phyloP scores from a whole-genome alignment of 2,329 filamentous ascomycete genomes.

The Gliomastix tumulicola region DNA sequence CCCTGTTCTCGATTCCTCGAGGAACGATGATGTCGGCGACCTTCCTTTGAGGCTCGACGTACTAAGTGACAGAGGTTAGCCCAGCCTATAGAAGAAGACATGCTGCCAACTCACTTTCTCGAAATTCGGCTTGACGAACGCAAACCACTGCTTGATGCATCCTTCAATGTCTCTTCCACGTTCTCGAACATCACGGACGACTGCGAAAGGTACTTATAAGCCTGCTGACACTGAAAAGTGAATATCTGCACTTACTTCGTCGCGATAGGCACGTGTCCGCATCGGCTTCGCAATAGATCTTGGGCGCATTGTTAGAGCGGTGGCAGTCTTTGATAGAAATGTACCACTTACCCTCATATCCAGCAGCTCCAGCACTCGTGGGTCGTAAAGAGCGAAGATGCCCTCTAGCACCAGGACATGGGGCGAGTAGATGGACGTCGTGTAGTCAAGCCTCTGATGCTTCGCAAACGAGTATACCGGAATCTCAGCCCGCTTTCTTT shows the following conservation, averaged over 20 bases:
- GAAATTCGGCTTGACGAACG: constrained; percentile 94
- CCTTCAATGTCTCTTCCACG: constrained; percentile 88
- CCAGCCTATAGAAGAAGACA: background rate
- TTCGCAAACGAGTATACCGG: constrained; percentile 94
- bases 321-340: no score
- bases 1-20: constrained; percentile 86
- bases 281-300: constrained; percentile 96
- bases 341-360: constrained; percentile 77
- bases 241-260: constrained; percentile 69
- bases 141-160: constrained; percentile 97
- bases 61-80: constrained; percentile 33
- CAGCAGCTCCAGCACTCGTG: constrained; percentile 73
- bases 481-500: constrained; percentile 81
- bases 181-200: constrained; percentile 81
- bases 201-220: no score
- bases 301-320: no score
- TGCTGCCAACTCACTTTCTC: constrained; percentile 49
- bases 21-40: constrained; percentile 95
- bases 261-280: constrained; percentile 87
- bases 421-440: constrained; percentile 88
- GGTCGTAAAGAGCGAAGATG: constrained; percentile 90
- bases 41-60: constrained; percentile 84
- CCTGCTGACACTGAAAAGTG: no score
- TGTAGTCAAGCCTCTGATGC: constrained; percentile 72
- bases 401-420: constrained; percentile 94